Evolutionary conservation across 176 grass and related monocot genomes (phyloP).

Genomic region (maize (Zea mays)): Zm-B73-REFERENCE-NAM-5.0 NC_050105.1:137600001-137600500

Average conservation of each 20-base stretch:
- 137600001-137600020: neutral
- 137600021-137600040: slow-evolving; percentile 4
- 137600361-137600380: neutral
- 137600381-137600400: neutral
- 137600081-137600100: neutral
- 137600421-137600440: neutral
- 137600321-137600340: neutral
- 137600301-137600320: slow-evolving; percentile 55
- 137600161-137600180: slow-evolving; percentile 93
- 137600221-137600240: slow-evolving; percentile 58
- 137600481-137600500: too few species aligned
- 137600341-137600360: neutral
- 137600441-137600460: neutral
- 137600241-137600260: slow-evolving; percentile 57
- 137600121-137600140: slow-evolving; percentile 40
- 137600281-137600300: slow-evolving; percentile 50
- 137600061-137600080: neutral
- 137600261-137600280: slow-evolving; percentile 51
- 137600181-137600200: slow-evolving; percentile 89
- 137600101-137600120: slow-evolving; percentile 35
- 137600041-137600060: slow-evolving; percentile 22
- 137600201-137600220: slow-evolving; percentile 44
- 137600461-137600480: neutral
- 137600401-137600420: neutral
- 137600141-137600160: slow-evolving; percentile 78